Evolutionary conservation across 805 yeast species (phyloP).

Genomic region (Ogataea neopini): DNA sequence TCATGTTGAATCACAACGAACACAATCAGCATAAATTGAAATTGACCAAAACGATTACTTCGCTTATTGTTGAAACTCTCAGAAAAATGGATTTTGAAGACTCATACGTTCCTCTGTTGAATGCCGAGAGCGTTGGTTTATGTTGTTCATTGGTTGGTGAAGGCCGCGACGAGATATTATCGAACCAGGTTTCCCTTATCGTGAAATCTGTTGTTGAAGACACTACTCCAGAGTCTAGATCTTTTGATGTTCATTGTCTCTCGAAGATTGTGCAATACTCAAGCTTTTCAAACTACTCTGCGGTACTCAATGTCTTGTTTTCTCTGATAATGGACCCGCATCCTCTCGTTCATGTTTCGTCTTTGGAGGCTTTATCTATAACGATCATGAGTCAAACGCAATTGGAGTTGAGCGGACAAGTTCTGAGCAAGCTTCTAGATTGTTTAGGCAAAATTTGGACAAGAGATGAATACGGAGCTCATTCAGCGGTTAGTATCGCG

Average conservation of each 20-base stretch:
- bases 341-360: slow-evolving; percentile 77
- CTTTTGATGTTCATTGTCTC: slow-evolving; percentile 52
- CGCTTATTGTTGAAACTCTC: slow-evolving; percentile 31
- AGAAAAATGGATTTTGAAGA: slow-evolving; percentile 27
- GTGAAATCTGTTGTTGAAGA: slow-evolving; percentile 67
- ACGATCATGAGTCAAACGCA: slow-evolving; percentile 54
- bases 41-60: slow-evolving; percentile 25
- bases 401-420: slow-evolving; percentile 27
- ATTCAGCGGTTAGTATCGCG: slow-evolving; percentile 43
- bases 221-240: slow-evolving; percentile 64
- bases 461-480: slow-evolving; percentile 52
- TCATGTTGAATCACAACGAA: slow-evolving; percentile 28
- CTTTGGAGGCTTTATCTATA: slow-evolving; percentile 58
- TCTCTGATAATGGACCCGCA: slow-evolving; percentile 78
- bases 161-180: slow-evolving; percentile 23
- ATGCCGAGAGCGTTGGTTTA: slow-evolving; percentile 36
- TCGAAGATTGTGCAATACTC: slow-evolving; percentile 31
- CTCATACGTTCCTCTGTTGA: slow-evolving; percentile 21
- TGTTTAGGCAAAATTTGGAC: slow-evolving; percentile 41
- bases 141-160: slow-evolving; percentile 29
- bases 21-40: slow-evolving; percentile 14
- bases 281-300: slow-evolving; percentile 37
- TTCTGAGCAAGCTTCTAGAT: slow-evolving; percentile 45
- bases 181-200: slow-evolving; percentile 50
- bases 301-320: slow-evolving; percentile 55